Evolutionary conservation across 208 protist genomes (phyloP).

Genomic region (Porcisia deanei): DNA sequence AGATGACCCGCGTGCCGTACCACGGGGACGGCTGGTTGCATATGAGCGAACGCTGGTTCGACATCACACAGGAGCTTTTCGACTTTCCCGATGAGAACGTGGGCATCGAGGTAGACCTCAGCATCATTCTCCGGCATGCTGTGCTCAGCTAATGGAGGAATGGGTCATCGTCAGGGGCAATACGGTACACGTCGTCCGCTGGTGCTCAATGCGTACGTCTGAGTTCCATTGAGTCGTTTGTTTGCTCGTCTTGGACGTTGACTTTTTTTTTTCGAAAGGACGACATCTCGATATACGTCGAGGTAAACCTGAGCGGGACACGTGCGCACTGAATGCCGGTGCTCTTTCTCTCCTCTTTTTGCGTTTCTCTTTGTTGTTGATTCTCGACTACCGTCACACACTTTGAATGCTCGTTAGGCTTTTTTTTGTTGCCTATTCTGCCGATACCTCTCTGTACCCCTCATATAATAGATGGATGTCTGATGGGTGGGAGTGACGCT

Average conservation of each 20-base stretch:
- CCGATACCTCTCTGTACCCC: too few relatives aligned
- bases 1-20: slow-evolving; percentile 70
- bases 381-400: too few relatives aligned
- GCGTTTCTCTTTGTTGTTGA: too few relatives aligned
- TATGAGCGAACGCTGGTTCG: slow-evolving; percentile 70
- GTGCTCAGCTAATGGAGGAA: slow-evolving; percentile 13
- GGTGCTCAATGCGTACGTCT: background rate
- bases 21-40: slow-evolving; percentile 70
- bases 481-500: too few relatives aligned
- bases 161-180: too few relatives aligned
- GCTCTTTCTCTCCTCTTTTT: too few relatives aligned
- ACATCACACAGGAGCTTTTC: slow-evolving; percentile 61
- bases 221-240: too few relatives aligned
- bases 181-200: background rate
- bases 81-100: slow-evolving; percentile 70
- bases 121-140: slow-evolving; percentile 47
- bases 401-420: too few relatives aligned
- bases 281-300: too few relatives aligned
- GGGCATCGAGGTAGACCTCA: slow-evolving; percentile 26
- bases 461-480: too few relatives aligned
- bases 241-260: background rate
- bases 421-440: too few relatives aligned
- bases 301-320: background rate
- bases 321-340: background rate
- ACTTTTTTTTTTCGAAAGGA: background rate